These are phyloP conservation scores for Debaryomyces subglobosus DNA, from an alignment of 1,139 yeast genomes.

Conservation along the genomic window DNA sequence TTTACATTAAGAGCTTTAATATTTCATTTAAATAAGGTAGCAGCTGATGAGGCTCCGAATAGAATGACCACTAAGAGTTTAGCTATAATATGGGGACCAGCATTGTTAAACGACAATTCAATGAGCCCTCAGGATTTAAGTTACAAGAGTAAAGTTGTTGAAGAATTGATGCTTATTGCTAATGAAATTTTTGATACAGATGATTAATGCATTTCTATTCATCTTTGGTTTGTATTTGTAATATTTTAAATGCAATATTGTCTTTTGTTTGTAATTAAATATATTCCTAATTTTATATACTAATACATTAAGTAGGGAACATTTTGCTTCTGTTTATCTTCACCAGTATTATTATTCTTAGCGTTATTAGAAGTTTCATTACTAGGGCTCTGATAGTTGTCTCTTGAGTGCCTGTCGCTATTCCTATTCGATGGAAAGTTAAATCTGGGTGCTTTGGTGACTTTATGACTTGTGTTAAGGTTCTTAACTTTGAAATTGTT, in stretches of 20 bases:
- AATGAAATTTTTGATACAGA: slow-evolving; percentile 82
- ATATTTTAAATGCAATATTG: not conserved
- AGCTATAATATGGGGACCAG: slow-evolving; percentile 95
- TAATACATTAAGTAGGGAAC: slow-evolving; percentile 21
- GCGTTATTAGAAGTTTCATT: slow-evolving; percentile 5
- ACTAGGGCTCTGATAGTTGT: not conserved
- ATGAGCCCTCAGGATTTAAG: slow-evolving; percentile 77
- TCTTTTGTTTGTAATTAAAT: slow-evolving; percentile 1
- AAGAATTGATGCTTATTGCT: slow-evolving; percentile 82
- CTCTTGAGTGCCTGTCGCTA: slow-evolving; percentile 3
- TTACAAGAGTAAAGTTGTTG: slow-evolving; percentile 79
- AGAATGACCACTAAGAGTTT: slow-evolving; percentile 81
- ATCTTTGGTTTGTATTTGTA: not conserved
- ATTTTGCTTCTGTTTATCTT: slow-evolving; percentile 12
- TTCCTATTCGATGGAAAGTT: slow-evolving; percentile 20
- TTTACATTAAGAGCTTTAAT: slow-evolving; percentile 84
- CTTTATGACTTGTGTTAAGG: slow-evolving; percentile 22
- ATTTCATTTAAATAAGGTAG: slow-evolving; percentile 81
- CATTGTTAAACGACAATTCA: slow-evolving; percentile 66
- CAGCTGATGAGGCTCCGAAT: slow-evolving; percentile 62
- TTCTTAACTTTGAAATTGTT: slow-evolving; percentile 34
- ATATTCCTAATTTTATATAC: not conserved
- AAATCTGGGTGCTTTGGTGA: slow-evolving; percentile 37
- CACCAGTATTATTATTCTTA: not conserved
- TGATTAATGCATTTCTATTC: slow-evolving; percentile 24